phyloP scores from a whole-genome alignment of 768 basidiomycete species.

The Agaricus bisporus region DNA sequence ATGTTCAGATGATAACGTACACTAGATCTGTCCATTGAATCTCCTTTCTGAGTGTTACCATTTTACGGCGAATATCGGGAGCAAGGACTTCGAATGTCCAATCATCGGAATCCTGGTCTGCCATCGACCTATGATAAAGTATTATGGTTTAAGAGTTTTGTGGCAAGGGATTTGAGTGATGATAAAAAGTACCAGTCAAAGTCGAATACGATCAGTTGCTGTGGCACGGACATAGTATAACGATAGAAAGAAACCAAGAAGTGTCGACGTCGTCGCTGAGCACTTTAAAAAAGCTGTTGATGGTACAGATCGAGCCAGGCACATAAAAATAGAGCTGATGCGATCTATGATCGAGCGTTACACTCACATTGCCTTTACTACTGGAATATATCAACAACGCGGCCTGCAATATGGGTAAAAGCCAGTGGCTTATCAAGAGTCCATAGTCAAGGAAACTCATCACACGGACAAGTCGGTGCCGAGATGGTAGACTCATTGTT shows the following conservation, averaged over 20 bases:
- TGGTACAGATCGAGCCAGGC: no score
- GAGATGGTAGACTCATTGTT: no score
- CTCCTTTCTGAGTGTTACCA: constrained; percentile 57
- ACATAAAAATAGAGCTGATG: constrained; percentile 3
- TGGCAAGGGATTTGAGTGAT: constrained; percentile 2
- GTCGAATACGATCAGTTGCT: constrained; percentile 87
- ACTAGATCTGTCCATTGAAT: constrained; percentile 94
- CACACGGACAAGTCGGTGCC: no score
- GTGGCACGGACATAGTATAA: constrained; percentile 19
- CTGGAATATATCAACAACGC: background rate
- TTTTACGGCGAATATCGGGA: constrained; percentile 75
- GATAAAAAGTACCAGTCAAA: constrained; percentile 76
- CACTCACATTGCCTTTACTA: background rate
- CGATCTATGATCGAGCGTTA: constrained; percentile 1
- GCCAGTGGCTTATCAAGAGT: no score
- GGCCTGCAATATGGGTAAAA: no score
- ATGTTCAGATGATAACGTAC: constrained; percentile 37
- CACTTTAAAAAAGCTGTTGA: no score
- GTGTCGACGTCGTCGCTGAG: background rate
- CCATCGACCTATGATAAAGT: constrained; percentile 65
- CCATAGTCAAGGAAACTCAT: no score
- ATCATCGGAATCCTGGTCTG: constrained; percentile 95
- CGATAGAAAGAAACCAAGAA: background rate
- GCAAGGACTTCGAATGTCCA: constrained; percentile 89
- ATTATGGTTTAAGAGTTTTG: background rate